A percentile compares a stretch with the other conserved stretches of the same genome.
These are phyloP conservation scores for Eruca vesicaria DNA, from an alignment of 441 rosid genomes.

Conservation along the genomic window DNA sequence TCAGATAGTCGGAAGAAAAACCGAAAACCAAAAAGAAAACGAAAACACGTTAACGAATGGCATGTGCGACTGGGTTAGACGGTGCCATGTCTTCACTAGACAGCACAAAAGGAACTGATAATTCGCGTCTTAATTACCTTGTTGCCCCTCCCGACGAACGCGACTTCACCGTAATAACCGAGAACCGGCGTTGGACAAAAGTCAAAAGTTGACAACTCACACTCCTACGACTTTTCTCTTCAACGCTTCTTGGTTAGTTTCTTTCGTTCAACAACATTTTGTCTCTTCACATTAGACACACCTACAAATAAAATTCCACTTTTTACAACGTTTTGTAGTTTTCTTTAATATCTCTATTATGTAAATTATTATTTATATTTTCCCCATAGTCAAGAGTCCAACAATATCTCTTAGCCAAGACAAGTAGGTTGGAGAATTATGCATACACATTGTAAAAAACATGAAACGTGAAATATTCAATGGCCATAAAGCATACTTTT, in stretches of 20 bases:
- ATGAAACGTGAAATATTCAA: conserved; percentile 22
- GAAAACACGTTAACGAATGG: conserved; percentile 6
- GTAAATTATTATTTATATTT: background rate
- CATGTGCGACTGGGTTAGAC: background rate
- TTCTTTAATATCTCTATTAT: background rate
- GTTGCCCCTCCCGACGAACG: conserved; percentile 29
- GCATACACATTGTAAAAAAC: conserved; percentile 12
- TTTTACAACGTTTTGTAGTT: conserved; percentile 29
- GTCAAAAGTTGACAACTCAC: conserved; percentile 37
- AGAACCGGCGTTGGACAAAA: conserved; percentile 22
- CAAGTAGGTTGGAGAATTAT: conserved; percentile 21
- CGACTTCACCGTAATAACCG: conserved; percentile 18
- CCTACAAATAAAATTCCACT: conserved; percentile 25
- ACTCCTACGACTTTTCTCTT: conserved; percentile 22
- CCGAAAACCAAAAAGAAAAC: background rate
- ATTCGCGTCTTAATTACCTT: background rate
- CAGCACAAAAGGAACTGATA: background rate
- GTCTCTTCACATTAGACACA: conserved; percentile 31
- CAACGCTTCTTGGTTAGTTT: conserved; percentile 26
- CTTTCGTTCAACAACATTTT: conserved; percentile 27
- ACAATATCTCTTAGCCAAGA: conserved; percentile 10
- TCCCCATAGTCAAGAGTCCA: conserved; percentile 16
- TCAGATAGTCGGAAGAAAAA: background rate
- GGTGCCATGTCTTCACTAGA: conserved; percentile 13
- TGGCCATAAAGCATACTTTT: background rate